Evolutionary conservation across 139 green algal genomes (phyloP), one percentile per base, ranked within the genome.

Genomic region (Chlamydomonas sp.): DNA sequence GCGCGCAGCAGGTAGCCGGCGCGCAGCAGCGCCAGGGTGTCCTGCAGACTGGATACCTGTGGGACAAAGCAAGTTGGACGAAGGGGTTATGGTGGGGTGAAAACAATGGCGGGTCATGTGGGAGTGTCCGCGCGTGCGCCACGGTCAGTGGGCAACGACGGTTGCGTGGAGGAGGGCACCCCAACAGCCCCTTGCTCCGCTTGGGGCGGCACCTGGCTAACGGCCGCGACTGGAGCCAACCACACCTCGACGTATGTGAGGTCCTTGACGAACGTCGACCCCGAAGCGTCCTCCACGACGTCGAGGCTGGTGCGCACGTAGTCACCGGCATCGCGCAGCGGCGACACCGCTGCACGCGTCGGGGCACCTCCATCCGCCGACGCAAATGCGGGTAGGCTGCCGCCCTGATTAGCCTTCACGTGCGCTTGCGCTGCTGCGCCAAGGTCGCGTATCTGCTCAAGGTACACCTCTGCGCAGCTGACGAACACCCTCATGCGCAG

Each of bases 201-300:
- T 49, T 49, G 31, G 31, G 31, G 31, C 31, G 31, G 31, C 31
- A 49, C 31, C 31, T 49, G 31, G 31, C 31, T 49, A 49, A 49
- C 31, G 31, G 31, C 31, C 31, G 31, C 31, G 31, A 49, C 31
- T 49, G 31, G 18, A 17, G 60, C 3, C 63, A 20, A 16, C 83
- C 86, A 18, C 71, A 94, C 91, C 90, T 93, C 85, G 6, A 91
- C 85, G 74, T 89, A 89, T 0, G 86, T 90, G 7, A 94, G 81
- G 85, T 92, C 89, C 79, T 91, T 93, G 57, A 93, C 89, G 20
- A 86, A 83, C 7, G 91, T 94, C n/a, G 60, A 72, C 12, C 89
- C 89, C 0, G 17, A 61, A 4, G 89, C 4, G 80, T 94, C 91
- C 78, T 94, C 92, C 79, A 92, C 78, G 58, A 94, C 91, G 60